Percentiles rank a stretch among this genome's conserved stretches.
Conservation (phyloP, 257 asterid species). For the Vinca minor region DNA sequence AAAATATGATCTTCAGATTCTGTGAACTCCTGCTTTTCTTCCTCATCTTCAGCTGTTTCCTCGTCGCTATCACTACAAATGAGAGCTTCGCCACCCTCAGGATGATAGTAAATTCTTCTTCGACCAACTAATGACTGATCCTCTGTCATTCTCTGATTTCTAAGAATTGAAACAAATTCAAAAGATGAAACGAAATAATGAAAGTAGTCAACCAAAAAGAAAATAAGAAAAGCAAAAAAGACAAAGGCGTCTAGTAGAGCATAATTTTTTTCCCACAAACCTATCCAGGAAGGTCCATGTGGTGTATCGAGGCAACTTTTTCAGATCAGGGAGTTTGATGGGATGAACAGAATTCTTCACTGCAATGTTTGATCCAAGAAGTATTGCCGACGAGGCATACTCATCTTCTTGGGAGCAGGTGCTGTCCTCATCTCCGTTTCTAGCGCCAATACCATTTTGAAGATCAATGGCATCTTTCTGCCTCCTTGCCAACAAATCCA, state of each 20-base stretch:
- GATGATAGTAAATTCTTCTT: conserved; percentile 92
- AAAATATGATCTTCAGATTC: conserved; percentile 81
- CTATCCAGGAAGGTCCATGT: conserved; percentile 89
- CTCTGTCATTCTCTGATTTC: conserved; percentile 94
- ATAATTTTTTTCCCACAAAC: conserved; percentile 26
- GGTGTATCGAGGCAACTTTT: conserved; percentile 64
- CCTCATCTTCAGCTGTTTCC: conserved; percentile 68
- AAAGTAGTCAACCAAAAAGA: too few species aligned
- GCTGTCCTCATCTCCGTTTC: conserved; percentile 57
- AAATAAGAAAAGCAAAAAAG: too few species aligned
- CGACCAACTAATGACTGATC: conserved; percentile 96
- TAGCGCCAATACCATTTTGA: conserved; percentile 63
- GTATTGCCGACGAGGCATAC: conserved; percentile 75
- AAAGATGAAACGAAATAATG: background rate
- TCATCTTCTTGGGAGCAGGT: conserved; percentile 76
- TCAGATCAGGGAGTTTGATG: conserved; percentile 58
- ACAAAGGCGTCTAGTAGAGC: background rate
- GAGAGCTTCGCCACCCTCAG: conserved; percentile 86
- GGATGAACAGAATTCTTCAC: conserved; percentile 85
- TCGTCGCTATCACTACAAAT: conserved; percentile 97
- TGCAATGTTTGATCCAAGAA: conserved; percentile 83
- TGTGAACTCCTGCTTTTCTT: conserved; percentile 73
- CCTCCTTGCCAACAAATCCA: conserved; percentile 75
- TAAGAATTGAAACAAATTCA: conserved; percentile 21
- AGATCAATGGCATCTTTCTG: conserved; percentile 76